These are phyloP conservation scores for Eremochloa ophiuroides DNA, from an alignment of 176 grass and related monocot genomes.

Conservation along the genomic window DNA sequence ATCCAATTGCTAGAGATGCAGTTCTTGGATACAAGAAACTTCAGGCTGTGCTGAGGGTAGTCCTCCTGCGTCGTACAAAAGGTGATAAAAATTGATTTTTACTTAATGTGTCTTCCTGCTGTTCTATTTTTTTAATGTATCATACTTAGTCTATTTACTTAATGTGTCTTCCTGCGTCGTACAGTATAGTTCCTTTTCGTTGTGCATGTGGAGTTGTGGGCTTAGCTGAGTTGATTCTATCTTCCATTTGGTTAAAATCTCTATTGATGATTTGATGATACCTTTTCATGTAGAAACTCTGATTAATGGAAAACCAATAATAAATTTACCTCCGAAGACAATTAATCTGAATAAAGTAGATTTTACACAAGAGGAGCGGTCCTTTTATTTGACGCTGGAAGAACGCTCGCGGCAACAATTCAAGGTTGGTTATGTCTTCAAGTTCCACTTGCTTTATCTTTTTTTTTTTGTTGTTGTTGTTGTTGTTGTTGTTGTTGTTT, in stretches of 20 bases:
- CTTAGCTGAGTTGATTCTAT: not conserved
- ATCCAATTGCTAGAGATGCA: slow-evolving; percentile 80
- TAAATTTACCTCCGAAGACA: slow-evolving; percentile 81
- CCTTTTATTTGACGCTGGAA: slow-evolving; percentile 89
- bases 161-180: too few relatives aligned
- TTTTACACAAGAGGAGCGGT: slow-evolving; percentile 79
- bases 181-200: slow-evolving; percentile 2
- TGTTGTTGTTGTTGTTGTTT: too few relatives aligned
- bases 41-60: slow-evolving; percentile 75
- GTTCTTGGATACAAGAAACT: slow-evolving; percentile 85
- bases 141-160: not conserved
- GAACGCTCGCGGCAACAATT: slow-evolving; percentile 89
- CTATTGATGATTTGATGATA: slow-evolving; percentile 18
- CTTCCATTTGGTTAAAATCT: slow-evolving; percentile 18
- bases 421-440: slow-evolving; percentile 54
- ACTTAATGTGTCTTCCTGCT: not conserved
- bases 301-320: slow-evolving; percentile 92
- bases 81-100: slow-evolving; percentile 45
- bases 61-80: slow-evolving; percentile 95
- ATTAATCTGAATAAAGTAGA: slow-evolving; percentile 82
- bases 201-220: not conserved
- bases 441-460: slow-evolving; percentile 1
- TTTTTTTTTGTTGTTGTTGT: too few relatives aligned
- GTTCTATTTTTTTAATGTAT: slow-evolving; percentile 2
- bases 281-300: slow-evolving; percentile 54